Conservation (phyloP, 805 yeast species). For the Babjeviella inositovora region DNA sequence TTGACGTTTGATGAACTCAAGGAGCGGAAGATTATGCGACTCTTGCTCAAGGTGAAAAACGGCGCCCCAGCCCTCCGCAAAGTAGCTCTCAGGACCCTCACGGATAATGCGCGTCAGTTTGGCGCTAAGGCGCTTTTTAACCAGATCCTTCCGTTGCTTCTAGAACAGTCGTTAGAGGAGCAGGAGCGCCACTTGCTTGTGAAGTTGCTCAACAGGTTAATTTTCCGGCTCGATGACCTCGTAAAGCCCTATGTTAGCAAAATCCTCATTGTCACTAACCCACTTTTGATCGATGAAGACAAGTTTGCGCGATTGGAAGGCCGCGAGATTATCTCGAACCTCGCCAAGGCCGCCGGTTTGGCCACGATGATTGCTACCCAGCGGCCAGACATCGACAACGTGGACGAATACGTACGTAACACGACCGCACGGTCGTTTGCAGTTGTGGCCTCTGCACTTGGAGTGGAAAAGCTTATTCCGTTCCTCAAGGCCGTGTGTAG, state of each 20-base stretch:
- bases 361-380: slow-evolving; percentile 64
- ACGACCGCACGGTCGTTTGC: slow-evolving; percentile 71
- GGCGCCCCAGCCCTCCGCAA: slow-evolving; percentile 61
- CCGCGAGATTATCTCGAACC: slow-evolving; percentile 55
- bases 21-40: slow-evolving; percentile 43
- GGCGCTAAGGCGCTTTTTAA: slow-evolving; percentile 62
- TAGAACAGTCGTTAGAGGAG: slow-evolving; percentile 60
- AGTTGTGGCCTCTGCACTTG: slow-evolving; percentile 67
- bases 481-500: slow-evolving; percentile 68
- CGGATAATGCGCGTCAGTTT: slow-evolving; percentile 42
- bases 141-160: slow-evolving; percentile 58
- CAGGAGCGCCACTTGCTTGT: slow-evolving; percentile 74
- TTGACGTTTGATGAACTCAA: slow-evolving; percentile 34
- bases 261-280: slow-evolving; percentile 60
- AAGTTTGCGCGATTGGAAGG: slow-evolving; percentile 63
- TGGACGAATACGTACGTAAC: slow-evolving; percentile 69
- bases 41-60: slow-evolving; percentile 60
- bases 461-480: slow-evolving; percentile 57
- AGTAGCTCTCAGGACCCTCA: slow-evolving; percentile 45
- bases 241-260: slow-evolving; percentile 63
- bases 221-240: slow-evolving; percentile 46
- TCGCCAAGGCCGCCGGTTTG: slow-evolving; percentile 73
- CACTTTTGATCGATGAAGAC: slow-evolving; percentile 70
- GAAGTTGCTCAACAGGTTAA: slow-evolving; percentile 55
- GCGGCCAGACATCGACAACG: slow-evolving; percentile 70